Evolutionary conservation across 2,329 filamentous ascomycete genomes (phyloP), one percentile per base, ranked within the genome.

Genomic region (Aureobasidium sp.): DNA sequence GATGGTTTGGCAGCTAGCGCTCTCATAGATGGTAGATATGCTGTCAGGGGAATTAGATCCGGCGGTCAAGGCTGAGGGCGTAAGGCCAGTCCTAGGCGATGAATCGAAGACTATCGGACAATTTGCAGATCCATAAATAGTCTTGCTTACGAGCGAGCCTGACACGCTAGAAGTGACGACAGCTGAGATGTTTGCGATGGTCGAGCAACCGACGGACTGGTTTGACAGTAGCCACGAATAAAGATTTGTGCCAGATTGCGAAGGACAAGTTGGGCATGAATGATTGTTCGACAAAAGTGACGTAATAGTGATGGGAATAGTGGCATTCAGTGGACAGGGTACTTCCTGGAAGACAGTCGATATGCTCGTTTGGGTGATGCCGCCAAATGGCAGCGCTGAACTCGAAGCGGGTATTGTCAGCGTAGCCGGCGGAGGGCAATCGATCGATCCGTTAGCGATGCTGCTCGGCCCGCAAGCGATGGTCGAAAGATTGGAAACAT

Each of bases 401-500:
- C 16, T 16, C 41, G 53, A n/a, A 21, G 29, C 30, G 8, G 54
- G 41, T 29, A 58, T 30, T 3, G 42, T 58, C 3, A 58, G 25
- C 21, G 42, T 58, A 8, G 44, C 34, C 3, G 45, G 57, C 9
- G 44, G 14, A 32, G 36, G 45, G 27, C 45, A 41, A 2, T 11
- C n/a, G 27, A 42, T 13, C n/a, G 57, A 50, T 16, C 21, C 34
- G 9, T 9, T n/a, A 10, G 27, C 4, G 30, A 21, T 34, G 16
- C 21, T 48, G 10, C 42, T 58, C 9, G 41, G 29, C 2, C 34
- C 57, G 21, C 57, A 59, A 21, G 57, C 57, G 25, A 59, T 34
- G 14, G 57, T 59, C 16, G 57, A 59, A 10, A 49, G 45, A 16
- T 59, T 42, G 8, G 57, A 59, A 25, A 59, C 41, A n/a, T 59